A percentile compares a stretch with the other conserved stretches of the same genome.
Conservation (phyloP, 257 asterid species). For the Gentiana straminea region DNA sequence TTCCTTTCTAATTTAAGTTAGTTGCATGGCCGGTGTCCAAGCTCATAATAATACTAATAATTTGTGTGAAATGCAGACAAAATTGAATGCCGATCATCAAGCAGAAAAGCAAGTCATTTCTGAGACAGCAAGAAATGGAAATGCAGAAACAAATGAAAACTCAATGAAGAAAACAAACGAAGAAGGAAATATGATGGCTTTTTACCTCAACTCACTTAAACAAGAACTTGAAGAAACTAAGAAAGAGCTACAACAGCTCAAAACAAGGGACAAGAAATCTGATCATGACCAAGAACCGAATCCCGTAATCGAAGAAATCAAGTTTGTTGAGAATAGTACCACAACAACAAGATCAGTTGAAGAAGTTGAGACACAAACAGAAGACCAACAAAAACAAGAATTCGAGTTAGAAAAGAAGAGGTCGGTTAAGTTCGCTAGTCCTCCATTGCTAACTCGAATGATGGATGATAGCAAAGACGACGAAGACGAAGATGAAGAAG, state of each 20-base stretch:
- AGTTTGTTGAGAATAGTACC: conserved; percentile 36
- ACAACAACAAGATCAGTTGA: too few species aligned
- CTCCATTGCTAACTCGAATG: conserved; percentile 44
- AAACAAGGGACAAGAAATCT: conserved; percentile 19
- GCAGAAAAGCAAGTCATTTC: conserved; percentile 11
- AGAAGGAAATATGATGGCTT: conserved; percentile 47
- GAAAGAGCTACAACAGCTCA: conserved; percentile 48
- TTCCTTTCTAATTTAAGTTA: too few species aligned
- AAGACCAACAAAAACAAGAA: not conserved
- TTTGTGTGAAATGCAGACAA: conserved; percentile 28
- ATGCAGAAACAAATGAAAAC: conserved; percentile 40
- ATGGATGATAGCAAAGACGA: conserved; percentile 20
- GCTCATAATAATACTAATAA: not conserved
- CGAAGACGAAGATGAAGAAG: conserved; percentile 3
- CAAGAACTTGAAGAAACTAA: conserved; percentile 60
- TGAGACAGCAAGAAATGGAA: conserved; percentile 28
- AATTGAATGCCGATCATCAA: conserved; percentile 4
- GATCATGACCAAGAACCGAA: conserved; percentile 10
- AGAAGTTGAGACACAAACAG: conserved; percentile 10
- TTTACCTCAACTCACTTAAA: conserved; percentile 37
- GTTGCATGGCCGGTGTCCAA: not conserved
- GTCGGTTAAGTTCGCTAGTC: conserved; percentile 71
- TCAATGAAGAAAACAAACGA: conserved; percentile 42
- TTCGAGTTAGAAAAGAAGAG: conserved; percentile 40
- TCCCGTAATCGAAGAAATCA: conserved; percentile 51